These are phyloP conservation scores for Obelidium mucronatum DNA, from an alignment of 192 early-diverging fungal species.

Conservation along the genomic window DNA sequence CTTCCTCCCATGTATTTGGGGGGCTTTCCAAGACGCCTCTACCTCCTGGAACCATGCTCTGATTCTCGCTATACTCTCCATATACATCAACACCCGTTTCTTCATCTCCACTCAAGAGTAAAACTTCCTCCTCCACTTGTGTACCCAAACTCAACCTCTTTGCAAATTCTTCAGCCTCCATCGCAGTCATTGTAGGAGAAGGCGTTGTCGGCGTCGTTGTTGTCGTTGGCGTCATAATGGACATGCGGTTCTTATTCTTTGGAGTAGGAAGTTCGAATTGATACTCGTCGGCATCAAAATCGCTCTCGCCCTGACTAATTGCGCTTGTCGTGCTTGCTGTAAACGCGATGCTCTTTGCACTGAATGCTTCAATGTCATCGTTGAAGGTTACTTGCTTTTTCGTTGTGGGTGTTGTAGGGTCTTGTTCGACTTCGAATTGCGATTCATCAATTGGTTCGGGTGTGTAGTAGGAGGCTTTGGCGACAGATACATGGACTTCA, in stretches of 20 bases:
- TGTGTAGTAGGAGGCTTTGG: no score
- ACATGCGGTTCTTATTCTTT: not conserved
- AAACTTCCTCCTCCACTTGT: not conserved
- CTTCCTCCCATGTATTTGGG: not conserved
- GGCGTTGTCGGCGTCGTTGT: not conserved
- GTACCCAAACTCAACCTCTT: not conserved
- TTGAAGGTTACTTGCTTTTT: constrained; percentile 4
- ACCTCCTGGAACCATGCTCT: constrained; percentile 16
- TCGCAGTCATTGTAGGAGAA: not conserved
- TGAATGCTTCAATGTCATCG: not conserved
- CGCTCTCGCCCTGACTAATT: not conserved
- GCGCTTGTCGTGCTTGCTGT: not conserved
- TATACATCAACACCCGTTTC: not conserved
- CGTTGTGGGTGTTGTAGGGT: not conserved
- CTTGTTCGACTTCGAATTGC: not conserved
- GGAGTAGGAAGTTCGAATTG: not conserved
- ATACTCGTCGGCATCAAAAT: not conserved
- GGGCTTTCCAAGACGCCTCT: constrained; percentile 1
- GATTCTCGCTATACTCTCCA: not conserved
- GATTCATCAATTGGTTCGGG: not conserved
- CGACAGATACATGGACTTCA: no score
- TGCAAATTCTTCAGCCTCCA: not conserved
- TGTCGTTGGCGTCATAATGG: not conserved
- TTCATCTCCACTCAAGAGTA: not conserved
- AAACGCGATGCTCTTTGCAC: not conserved